These are phyloP conservation scores for Coccinonectria pachysandricola DNA, from an alignment of 2,329 filamentous ascomycete species.

Conservation along the genomic window DNA sequence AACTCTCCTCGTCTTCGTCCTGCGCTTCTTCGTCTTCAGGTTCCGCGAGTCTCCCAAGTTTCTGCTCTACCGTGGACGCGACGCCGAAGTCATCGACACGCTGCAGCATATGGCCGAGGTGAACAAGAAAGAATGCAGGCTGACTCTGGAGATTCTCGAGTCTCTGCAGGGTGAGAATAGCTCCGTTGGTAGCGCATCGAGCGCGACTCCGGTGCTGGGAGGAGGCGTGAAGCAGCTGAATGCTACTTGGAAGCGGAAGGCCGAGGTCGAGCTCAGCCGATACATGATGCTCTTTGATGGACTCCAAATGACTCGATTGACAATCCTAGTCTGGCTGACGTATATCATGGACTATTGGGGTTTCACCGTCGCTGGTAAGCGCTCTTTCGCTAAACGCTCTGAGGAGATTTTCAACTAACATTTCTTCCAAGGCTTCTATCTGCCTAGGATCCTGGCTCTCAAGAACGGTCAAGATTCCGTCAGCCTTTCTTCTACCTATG, in stretches of 20 bases:
- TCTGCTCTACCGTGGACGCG: constrained; percentile 31
- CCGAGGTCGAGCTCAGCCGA: constrained; percentile 9
- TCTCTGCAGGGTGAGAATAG: constrained; percentile 14
- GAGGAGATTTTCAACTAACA: not conserved
- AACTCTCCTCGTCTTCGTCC: constrained; percentile 31
- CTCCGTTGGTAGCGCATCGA: constrained; percentile 9
- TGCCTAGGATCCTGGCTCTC: constrained; percentile 39
- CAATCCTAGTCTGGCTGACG: constrained; percentile 26
- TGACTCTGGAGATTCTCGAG: constrained; percentile 29
- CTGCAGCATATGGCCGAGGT: constrained; percentile 35
- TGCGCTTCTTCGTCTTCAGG: constrained; percentile 36
- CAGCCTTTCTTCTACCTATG: constrained; percentile 36
- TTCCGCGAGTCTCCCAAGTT: constrained; percentile 38
- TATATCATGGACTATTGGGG: constrained; percentile 30
- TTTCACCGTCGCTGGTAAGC: constrained; percentile 27
- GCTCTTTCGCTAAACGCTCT: accelerated
- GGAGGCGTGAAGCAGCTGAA: constrained; percentile 8
- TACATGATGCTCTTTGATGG: constrained; percentile 26
- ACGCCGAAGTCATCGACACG: constrained; percentile 35
- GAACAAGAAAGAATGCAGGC: constrained; percentile 24
- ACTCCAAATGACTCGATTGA: constrained; percentile 24
- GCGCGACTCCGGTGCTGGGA: constrained; percentile 9
- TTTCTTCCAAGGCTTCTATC: constrained; percentile 24
- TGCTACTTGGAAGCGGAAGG: constrained; percentile 8
- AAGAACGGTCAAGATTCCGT: constrained; percentile 37